Conservation (phyloP, 23 red algal genomes). For the Cyanidiococcus yangmingshanensis region DNA sequence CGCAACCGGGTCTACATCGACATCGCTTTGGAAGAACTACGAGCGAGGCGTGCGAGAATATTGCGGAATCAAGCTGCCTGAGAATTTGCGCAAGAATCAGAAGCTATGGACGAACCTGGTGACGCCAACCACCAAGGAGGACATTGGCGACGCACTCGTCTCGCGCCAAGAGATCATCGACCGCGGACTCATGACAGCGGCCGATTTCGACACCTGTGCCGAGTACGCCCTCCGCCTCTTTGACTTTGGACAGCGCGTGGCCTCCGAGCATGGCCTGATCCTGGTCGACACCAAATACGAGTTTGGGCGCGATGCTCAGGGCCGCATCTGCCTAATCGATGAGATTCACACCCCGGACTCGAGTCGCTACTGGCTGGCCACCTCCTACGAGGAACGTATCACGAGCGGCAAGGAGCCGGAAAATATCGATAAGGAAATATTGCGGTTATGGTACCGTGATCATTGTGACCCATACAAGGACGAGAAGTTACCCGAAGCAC, state of each 20-base stretch:
- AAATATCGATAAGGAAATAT: constrained; percentile 98
- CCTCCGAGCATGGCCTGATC: constrained; percentile 81
- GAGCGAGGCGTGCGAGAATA: constrained; percentile 73
- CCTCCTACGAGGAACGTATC: constrained; percentile 61
- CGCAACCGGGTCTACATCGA: constrained; percentile 86
- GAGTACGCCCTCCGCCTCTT: constrained; percentile 54
- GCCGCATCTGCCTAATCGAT: constrained; percentile 86
- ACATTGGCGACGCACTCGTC: constrained; percentile 68
- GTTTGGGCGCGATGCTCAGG: constrained; percentile 80
- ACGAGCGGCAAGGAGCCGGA: constrained; percentile 74
- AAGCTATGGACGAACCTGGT: constrained; percentile 78
- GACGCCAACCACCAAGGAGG: constrained; percentile 97
- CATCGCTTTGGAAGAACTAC: constrained; percentile 98
- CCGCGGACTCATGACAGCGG: constrained; percentile 69
- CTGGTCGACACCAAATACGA: constrained; percentile 99
- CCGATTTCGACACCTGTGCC: constrained; percentile 78
- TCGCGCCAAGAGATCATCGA: constrained; percentile 71
- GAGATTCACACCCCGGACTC: constrained; percentile 99
- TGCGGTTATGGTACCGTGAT: constrained; percentile 90
- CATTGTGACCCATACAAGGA: constrained; percentile 87
- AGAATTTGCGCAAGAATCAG: constrained; percentile 87
- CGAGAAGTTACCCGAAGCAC: constrained; percentile 74
- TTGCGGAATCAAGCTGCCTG: constrained; percentile 78
- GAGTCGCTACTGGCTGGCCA: constrained; percentile 79
- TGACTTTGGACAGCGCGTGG: constrained; percentile 64